Evolutionary conservation across 2,329 filamentous ascomycete genomes (phyloP), one percentile per base, ranked within the genome.

Genomic region (Apiospora kogelbergensis): DNA sequence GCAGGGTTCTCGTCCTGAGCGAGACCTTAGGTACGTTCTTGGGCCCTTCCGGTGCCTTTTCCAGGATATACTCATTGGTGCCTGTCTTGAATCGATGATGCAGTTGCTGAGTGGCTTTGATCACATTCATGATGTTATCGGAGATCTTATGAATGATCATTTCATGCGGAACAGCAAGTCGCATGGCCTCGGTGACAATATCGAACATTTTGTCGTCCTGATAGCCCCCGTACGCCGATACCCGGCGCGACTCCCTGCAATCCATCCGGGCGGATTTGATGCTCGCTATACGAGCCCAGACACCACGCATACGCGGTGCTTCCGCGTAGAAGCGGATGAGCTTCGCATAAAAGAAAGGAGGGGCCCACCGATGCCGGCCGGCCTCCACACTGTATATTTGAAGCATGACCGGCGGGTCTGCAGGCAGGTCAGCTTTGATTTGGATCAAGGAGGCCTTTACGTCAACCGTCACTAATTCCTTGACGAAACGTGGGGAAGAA

Each of bases 61-160:
- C 90, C 2, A 97, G 84, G 44, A 97, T 91, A 77, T 97, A 97
- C 71, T 97, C 93, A 73, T 95, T 93, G 0, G 91, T 94, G 0
- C 93, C 92, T 0, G 94, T 97, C 78, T 89, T 90, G 83, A 98
- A 97, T 13, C 95, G 91, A 80, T 98, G 93, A 72, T 97, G 93
- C n/a, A 99, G 86, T 76, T 99, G 96, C 77, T 95, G 88, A 20
- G 92, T 89, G 1, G 95, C 92, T 80, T 99, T 99, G 73, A 93
- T 82, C 0, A 93, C 90, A 75, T 98, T 99, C 74, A 93, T 89
- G 66, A 97, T 84, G 75, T 98, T 99, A 81, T 99, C 96, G n/a
- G 95, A 92, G 70, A 99, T 91, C 70, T 91, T 91, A 80, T 96
- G 92, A 76, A 98, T 87, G 30, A 97, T 89, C 74, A 99, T 88